phyloP scores from a whole-genome alignment of 371 early-diverging fungal genomes.

The Blastocladiella emersonii region DNA sequence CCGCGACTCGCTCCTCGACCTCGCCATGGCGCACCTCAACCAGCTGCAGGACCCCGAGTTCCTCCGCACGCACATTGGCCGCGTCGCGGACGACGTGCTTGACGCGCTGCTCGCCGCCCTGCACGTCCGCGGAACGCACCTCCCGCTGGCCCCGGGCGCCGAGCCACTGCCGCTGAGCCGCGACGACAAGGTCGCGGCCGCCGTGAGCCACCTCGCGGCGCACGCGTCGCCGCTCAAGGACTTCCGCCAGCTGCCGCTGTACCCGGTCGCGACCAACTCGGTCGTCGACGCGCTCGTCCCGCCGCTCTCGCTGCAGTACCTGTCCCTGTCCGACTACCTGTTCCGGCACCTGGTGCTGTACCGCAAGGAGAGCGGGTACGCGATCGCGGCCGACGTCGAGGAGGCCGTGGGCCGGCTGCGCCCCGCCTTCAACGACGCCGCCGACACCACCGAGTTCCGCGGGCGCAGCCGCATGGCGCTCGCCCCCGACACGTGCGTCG shows the following conservation, averaged over 20 bases:
- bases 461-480: constrained; percentile 90
- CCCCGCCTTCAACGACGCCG: constrained; percentile 43
- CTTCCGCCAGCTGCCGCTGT: constrained; percentile 2
- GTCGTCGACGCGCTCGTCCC: background rate
- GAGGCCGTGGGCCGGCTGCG: constrained; percentile 68
- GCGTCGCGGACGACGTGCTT: constrained; percentile 29
- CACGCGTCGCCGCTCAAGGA: background rate
- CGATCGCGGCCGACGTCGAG: constrained; percentile 75
- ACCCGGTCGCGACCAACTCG: background rate
- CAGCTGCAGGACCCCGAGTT: constrained; percentile 40
- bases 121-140: constrained; percentile 33
- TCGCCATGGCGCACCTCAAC: constrained; percentile 58
- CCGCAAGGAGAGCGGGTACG: constrained; percentile 59
- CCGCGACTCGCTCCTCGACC: constrained; percentile 41
- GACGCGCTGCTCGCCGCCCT: constrained; percentile 36
- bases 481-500: constrained; percentile 37
- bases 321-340: constrained; percentile 82
- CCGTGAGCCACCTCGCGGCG: background rate
- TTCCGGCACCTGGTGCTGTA: constrained; percentile 70
- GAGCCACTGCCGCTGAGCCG: background rate
- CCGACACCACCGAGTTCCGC: constrained; percentile 48
- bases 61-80: constrained; percentile 38
- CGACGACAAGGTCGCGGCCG: background rate
- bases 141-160: constrained; percentile 17
- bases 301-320: constrained; percentile 70